Percentiles rank a stretch among this genome's conserved stretches.
These are phyloP conservation scores for Batkoa obscura DNA, from an alignment of 371 early-diverging fungal species.

Conservation along the genomic window DNA sequence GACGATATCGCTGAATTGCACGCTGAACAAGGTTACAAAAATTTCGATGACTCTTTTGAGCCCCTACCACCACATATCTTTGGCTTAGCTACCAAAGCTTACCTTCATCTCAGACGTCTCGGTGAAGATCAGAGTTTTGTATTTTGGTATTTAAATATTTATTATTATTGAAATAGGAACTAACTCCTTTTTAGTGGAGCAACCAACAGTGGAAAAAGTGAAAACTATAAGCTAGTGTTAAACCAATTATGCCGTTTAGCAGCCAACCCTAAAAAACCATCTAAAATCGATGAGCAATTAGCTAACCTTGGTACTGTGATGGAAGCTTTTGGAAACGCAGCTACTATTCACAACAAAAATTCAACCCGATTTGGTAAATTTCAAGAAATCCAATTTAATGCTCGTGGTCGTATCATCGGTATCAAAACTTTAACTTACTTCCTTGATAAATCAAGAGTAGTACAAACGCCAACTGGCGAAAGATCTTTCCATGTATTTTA, in stretches of 20 bases:
- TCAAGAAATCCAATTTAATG: conserved; percentile 71
- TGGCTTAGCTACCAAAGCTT: conserved; percentile 49
- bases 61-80: conserved; percentile 56
- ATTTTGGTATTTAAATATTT: conserved; percentile 27
- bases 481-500: conserved; percentile 83
- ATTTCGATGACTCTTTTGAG: not conserved
- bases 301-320: conserved; percentile 28
- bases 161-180: not conserved
- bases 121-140: conserved; percentile 50
- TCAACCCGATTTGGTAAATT: conserved; percentile 60
- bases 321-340: conserved; percentile 59
- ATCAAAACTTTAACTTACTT: conserved; percentile 66
- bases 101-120: conserved; percentile 63
- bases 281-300: not conserved
- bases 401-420: conserved; percentile 68
- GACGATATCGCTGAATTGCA: not conserved
- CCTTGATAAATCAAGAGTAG: conserved; percentile 64
- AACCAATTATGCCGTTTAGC: conserved; percentile 47
- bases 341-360: conserved; percentile 42
- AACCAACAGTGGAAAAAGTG: conserved; percentile 67
- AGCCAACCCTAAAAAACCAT: conserved; percentile 6
- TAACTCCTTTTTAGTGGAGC: conserved; percentile 35
- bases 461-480: conserved; percentile 36
- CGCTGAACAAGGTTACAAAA: not conserved
- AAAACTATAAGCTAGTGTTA: conserved; percentile 37